Evolutionary conservation across 2,329 filamentous ascomycete genomes (phyloP), one percentile per base, ranked within the genome.

Genomic region (Xylaria sp.): DNA sequence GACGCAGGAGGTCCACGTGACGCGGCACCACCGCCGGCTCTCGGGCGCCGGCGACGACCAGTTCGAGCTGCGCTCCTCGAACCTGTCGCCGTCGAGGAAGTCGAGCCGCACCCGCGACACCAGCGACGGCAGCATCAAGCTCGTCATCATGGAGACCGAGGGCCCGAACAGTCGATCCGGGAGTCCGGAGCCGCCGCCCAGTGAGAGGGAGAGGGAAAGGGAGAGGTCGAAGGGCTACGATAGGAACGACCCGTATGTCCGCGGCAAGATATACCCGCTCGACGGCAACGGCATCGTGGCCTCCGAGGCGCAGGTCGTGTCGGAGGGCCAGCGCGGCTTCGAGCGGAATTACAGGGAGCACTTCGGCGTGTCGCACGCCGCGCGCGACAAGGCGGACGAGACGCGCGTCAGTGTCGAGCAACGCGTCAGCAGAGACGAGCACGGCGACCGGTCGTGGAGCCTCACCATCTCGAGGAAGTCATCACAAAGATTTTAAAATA

Each of bases 1-100:
- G 14, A 80, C 79, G 14, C 77, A 77, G 12, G 79, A 81, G 58
- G 75, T 81, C 8, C 77, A 75, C 71, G 72, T 78, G 11, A 75
- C 74, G 57, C 75, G 68, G 53, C 74, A 76, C 59, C 75, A 76
- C 69, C 73, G 75, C 0, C 73, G 74, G 9, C 65, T 76, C 7
- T 75, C 75, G 3, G 68, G 72, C 45, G 69, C 68, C 24, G 65
- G 67, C 45, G 32, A 51, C 42, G 64, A 69, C 62, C 39, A 57
- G 17, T 69, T 67, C 51, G 69, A 71, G 36, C 64, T 71, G 3
- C 58, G 39, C 54, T 2, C 57, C 21, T 34, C 61, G n/a, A 8
- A 34, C n/a, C 36, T 45, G 19, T 32, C 64, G 4, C n/a, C 57
- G 3, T 68, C 59, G 2, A 1, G 54, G 14, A 59, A 30, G 30